Evolutionary conservation across 768 basidiomycete species (phyloP), one percentile per base, ranked within the genome.

Genomic region (Strobilomyces confusus): DNA sequence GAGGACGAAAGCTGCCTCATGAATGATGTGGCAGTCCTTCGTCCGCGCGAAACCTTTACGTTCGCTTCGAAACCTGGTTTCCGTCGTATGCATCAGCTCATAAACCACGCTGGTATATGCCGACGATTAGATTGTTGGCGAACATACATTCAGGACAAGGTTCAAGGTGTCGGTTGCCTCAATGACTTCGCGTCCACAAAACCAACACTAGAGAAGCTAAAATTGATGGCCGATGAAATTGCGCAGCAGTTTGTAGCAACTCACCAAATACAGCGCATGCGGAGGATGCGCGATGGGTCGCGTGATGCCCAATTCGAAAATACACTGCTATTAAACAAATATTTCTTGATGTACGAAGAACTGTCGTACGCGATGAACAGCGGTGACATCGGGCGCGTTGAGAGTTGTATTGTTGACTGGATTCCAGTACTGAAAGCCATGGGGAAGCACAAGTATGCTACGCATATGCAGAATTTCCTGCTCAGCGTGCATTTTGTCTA

Each of bases 291-390:
- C 2, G 2, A 11, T 9, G 9, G 3, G 14, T 3, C 30, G 1
- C 48, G 13, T 0, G 33, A 34, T 23, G 23, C 61, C 8, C 62
- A 70, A 15, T 51, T 57, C 13, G 70, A 74, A 52, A 78, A 79
- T 49, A 44, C 50, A 0, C 33, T 72, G 9, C 50, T 75, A 0
- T 26, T 58, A 3, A 62, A 75, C 14, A 55, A 72, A 26, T 72
- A 74, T 26, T 60, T 72, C 11, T 43, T 76, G n/a, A n/a, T n/a
- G n/a, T n/a, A n/a, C n/a, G n/a, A n/a, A n/a, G n/a, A n/a, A 44
- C 48, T 75, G 0, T 59, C 61, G 0, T 63, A 70, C 54, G 63
- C 64, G 0, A 69, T 73, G 64, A 73, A 72, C 7, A 3, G 14
- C 6, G 25, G 42, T 4, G 26, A 44, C 7, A 29, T 44, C 8